Evolutionary conservation across 2,329 filamentous ascomycete species (phyloP), one percentile per base, ranked within the genome.

Genomic region (Phaeoacremonium minimum): DNA sequence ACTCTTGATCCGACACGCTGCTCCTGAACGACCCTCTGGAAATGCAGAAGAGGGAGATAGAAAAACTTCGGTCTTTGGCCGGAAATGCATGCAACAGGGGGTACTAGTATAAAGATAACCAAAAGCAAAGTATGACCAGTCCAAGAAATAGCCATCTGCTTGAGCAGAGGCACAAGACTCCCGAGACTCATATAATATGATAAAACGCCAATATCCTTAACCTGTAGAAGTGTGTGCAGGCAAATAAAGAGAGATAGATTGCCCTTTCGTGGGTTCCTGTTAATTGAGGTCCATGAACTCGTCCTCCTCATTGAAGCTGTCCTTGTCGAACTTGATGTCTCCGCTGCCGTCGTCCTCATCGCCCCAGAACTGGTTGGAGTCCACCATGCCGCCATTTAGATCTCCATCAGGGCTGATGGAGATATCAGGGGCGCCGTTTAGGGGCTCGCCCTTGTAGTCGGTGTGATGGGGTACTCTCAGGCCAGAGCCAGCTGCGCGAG

Each of bases 401-500:
- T 41, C 42, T 16, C 38, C 43, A 28, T 46, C 66, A 2, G 69
- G 83, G 68, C 56, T 84, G 63, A 62, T 73, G 63, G 63, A 79
- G 37, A 50, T 63, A 36, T 55, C 54, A 31, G 57, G 53, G 32
- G 60, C 63, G 36, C 72, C 70, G 41, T 75, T 72, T 16, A 91
- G 54, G 7, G 85, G 69, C 32, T 95, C 88, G 30, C 93, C 93
- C 41, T 87, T 84, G 51, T 91, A 80, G 59, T 95, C 93, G 32
- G 93, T 98, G 60, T 93, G 89, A 47, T 90, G 86, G 14, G 93
- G 93, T 7, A 98, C 93, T 18, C 91, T 81, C 19, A 97, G 77
- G 12, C 91, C 90, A 36, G 82, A 88, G 22, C 91, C 91, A 18
- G 85, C 78, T 13, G 79, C 82, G 42, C 93, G 83, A 16, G 88